Base-by-base conservation (phyloP, 225 moss, liverwort and hornwort species). In the Pseudisothecium myosuroides region DNA sequence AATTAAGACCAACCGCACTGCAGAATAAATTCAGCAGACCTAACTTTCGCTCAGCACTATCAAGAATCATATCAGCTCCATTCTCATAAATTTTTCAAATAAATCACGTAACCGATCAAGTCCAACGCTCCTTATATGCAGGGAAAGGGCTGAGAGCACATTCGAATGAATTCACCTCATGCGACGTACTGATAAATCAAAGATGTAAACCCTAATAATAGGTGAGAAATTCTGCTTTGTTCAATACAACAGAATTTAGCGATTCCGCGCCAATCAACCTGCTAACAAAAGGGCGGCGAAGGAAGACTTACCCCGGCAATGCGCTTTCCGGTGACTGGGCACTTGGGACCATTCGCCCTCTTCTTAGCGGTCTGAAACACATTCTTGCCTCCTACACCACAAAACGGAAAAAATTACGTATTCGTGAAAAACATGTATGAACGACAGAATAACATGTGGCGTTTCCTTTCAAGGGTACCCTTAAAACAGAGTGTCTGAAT, bases 321-420 rank as follows among this genome's bases (percentile, higher is more conserved):
- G 22, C 96, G 96, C 91, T 96, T 96, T 76, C 95, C 95, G 27
- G 94, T 94, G 19, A 96, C 92, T 37, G 94, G 88, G 88, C 95
- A 96, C 41, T 92, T 94, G 16, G 96, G 97, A 6, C 97, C 97
- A 60, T 92, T 96, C 49, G 96, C 96, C 91, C 97, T 90, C 94
- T 97, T 97, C 91, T 94, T 93, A 28, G 97, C 96, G 11, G 95
- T 96, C 92, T 96, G 96, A 61, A 95, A 89, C 34, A 96, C 92
- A 75, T 93, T 92, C 91, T 94, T 94, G 45, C 97, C 97, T 88
- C 97, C 95, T 97, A 77, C 89, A 88, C 79, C 49, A 56, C 32
- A 62, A 47, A 54, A 5, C 22, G 29, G 4, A 7, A n/a, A 14
- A 50, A 39, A 10, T 4, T 1, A 5, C n/a, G 8, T 22, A 31